A percentile compares a stretch with the other conserved stretches of the same genome.
Evolutionary conservation across 257 asterid genomes (phyloP).

Genomic region (Verbena officinalis): DNA sequence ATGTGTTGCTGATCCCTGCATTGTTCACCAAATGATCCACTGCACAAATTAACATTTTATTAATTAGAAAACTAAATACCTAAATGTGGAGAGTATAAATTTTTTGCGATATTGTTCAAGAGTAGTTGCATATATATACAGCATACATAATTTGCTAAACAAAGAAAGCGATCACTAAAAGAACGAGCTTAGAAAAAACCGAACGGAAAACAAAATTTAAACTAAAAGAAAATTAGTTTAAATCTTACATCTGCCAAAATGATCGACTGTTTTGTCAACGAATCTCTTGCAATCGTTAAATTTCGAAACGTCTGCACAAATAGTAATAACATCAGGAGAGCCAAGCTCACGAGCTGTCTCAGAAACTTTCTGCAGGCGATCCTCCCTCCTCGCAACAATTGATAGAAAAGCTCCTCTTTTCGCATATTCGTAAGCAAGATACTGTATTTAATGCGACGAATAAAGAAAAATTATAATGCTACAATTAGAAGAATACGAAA

Average conservation of each 20-base stretch:
- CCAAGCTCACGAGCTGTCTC: constrained; percentile 13
- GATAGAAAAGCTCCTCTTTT: background rate
- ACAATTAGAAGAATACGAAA: too few relatives aligned
- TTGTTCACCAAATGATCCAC: constrained; percentile 29
- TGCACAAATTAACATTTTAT: constrained; percentile 17
- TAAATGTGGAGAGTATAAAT: too few relatives aligned
- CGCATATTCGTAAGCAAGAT: background rate
- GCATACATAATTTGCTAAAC: too few relatives aligned
- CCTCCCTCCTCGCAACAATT: constrained; percentile 3
- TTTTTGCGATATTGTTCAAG: too few relatives aligned
- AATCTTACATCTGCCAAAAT: background rate
- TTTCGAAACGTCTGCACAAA: background rate
- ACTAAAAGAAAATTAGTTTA: background rate
- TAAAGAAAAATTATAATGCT: too few relatives aligned
- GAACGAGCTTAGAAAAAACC: too few relatives aligned
- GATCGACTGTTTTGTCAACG: background rate
- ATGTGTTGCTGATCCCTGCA: constrained; percentile 21
- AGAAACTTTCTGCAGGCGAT: background rate
- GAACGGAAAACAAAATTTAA: too few relatives aligned
- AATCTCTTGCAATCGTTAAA: background rate
- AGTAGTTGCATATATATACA: too few relatives aligned
- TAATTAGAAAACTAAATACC: background rate
- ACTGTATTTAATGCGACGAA: background rate
- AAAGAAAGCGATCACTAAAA: too few relatives aligned
- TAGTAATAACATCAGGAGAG: background rate